A percentile compares a stretch with the other conserved stretches of the same genome.
Conservation (phyloP, 2,329 filamentous ascomycete species). For the Monosporascus ibericus region DNA sequence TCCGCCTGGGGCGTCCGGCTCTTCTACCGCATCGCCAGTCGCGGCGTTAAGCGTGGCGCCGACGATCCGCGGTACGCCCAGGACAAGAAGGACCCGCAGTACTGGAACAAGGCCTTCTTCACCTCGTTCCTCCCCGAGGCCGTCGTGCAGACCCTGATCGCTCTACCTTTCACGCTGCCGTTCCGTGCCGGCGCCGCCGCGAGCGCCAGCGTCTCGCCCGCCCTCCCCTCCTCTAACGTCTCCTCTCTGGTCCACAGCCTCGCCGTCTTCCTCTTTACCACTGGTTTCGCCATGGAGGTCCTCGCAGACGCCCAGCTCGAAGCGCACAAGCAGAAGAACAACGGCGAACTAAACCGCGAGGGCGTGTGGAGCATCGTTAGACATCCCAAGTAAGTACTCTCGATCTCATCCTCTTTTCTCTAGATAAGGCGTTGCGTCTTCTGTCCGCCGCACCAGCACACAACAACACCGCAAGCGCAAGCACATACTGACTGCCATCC, state of each 20-base stretch:
- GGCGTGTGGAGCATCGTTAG: slow-evolving; percentile 57
- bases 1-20: slow-evolving; percentile 52
- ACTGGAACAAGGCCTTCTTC: slow-evolving; percentile 52
- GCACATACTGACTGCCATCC: background rate
- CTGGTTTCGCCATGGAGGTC: slow-evolving; percentile 50
- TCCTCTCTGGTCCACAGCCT: slow-evolving; percentile 27
- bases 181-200: slow-evolving; percentile 33
- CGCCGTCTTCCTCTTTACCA: slow-evolving; percentile 48
- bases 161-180: slow-evolving; percentile 49
- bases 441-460: background rate
- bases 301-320: slow-evolving; percentile 52
- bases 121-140: slow-evolving; percentile 52
- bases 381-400: slow-evolving; percentile 50
- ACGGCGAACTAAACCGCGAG: slow-evolving; percentile 39
- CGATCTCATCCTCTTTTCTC: no score
- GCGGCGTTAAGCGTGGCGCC: slow-evolving; percentile 41
- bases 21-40: slow-evolving; percentile 46
- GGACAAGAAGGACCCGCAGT: slow-evolving; percentile 38
- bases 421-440: no score
- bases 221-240: slow-evolving; percentile 22
- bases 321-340: slow-evolving; percentile 37
- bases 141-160: slow-evolving; percentile 48
- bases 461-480: no score
- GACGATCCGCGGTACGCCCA: slow-evolving; percentile 51
- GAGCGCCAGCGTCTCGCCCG: slow-evolving; percentile 27